Conservation (phyloP, 371 early-diverging fungal genomes). For the Rhizopus delemar region DNA sequence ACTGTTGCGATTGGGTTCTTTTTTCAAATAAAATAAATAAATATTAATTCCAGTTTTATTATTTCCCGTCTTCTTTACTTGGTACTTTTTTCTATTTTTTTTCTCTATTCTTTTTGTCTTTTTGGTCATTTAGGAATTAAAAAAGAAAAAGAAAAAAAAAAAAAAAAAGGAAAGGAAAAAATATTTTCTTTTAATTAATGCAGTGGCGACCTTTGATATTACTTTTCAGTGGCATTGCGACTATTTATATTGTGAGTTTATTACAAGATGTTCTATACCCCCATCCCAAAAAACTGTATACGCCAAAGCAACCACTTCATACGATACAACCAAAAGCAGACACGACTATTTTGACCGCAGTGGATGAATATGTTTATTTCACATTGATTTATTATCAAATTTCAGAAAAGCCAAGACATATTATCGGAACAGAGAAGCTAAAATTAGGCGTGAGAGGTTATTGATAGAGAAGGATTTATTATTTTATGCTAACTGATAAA, state of each 20-base stretch:
- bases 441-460: constrained; percentile 30
- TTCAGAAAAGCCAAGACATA: not conserved
- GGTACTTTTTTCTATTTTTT: not conserved
- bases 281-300: constrained; percentile 35
- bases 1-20: not conserved
- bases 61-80: not conserved
- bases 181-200: constrained; percentile 20
- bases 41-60: not conserved
- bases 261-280: constrained; percentile 44
- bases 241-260: constrained; percentile 40
- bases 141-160: not conserved
- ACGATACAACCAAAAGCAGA: constrained; percentile 22
- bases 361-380: constrained; percentile 32
- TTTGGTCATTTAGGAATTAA: not conserved
- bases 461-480: not conserved
- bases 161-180: not conserved
- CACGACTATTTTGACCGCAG: constrained; percentile 28
- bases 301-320: constrained; percentile 11
- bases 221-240: constrained; percentile 33
- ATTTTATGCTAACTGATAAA: not conserved
- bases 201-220: constrained; percentile 49
- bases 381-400: constrained; percentile 35
- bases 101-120: not conserved
- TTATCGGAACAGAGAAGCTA: constrained; percentile 28
- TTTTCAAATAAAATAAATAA: not conserved